phyloP scores from a whole-genome alignment of 2,329 filamentous ascomycete species.

The Fusarium lateritium region DNA sequence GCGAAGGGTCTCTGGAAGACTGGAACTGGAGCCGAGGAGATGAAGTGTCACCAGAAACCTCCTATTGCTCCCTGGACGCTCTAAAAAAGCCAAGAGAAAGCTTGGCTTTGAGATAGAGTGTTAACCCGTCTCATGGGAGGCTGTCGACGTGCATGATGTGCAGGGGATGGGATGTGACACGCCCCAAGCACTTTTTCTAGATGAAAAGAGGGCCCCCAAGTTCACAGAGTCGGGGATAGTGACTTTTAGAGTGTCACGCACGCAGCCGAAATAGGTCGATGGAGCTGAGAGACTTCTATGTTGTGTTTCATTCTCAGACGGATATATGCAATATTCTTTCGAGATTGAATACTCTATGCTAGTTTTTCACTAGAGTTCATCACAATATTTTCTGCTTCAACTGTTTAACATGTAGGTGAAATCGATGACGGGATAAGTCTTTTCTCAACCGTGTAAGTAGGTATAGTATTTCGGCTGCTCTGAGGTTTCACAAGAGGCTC shows the following conservation, averaged over 20 bases:
- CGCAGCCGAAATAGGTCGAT: too few species aligned
- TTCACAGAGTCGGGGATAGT: neutral
- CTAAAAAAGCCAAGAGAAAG: conserved; percentile 22
- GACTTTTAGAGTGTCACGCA: too few species aligned
- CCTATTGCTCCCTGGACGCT: conserved; percentile 17
- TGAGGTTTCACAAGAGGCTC: conserved; percentile 36
- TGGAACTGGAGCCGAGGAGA: neutral
- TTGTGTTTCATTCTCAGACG: too few species aligned
- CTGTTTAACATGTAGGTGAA: too few species aligned
- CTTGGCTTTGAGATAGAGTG: conserved; percentile 44
- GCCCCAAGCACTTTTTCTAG: conserved; percentile 3
- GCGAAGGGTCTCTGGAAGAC: conserved; percentile 2
- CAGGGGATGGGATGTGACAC: conserved; percentile 28
- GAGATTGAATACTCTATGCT: too few species aligned
- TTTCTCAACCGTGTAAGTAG: too few species aligned
- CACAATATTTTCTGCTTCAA: too few species aligned
- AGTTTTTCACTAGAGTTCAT: too few species aligned
- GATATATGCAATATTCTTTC: too few species aligned
- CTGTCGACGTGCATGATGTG: conserved; percentile 4
- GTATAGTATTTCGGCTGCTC: too few species aligned
- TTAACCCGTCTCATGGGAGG: conserved; percentile 14
- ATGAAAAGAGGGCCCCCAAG: conserved; percentile 40
- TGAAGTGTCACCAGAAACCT: conserved; percentile 34
- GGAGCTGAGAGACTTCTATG: too few species aligned
- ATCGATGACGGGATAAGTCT: too few species aligned